Percentiles rank a stretch among this genome's conserved stretches.
Evolutionary conservation across 2,329 filamentous ascomycete species (phyloP).

Genomic region (Cordyceps farinosa): DNA sequence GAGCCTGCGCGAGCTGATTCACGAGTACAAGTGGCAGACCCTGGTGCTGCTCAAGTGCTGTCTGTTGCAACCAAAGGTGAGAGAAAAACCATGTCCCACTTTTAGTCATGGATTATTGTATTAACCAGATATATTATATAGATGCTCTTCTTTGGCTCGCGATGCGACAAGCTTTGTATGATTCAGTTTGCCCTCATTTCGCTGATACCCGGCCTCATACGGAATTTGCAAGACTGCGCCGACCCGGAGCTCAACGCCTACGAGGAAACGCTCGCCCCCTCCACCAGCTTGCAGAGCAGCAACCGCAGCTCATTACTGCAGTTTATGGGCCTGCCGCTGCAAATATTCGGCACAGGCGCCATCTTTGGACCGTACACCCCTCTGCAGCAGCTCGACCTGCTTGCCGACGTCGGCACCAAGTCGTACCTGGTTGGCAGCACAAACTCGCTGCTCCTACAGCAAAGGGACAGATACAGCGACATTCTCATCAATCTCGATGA

Average conservation of each 20-base stretch:
- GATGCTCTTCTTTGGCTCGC: conserved; percentile 99
- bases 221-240: conserved; percentile 89
- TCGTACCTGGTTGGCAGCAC: conserved; percentile 97
- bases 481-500: conserved; percentile 96
- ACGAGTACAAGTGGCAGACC: conserved; percentile 93
- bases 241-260: conserved; percentile 88
- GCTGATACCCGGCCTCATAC: conserved; percentile 86
- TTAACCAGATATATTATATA: conserved; percentile 35
- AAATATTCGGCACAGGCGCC: conserved; percentile 94
- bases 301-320: conserved; percentile 84
- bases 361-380: conserved; percentile 97
- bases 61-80: conserved; percentile 88
- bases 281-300: conserved; percentile 85
- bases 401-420: conserved; percentile 91
- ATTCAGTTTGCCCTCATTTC: conserved; percentile 97
- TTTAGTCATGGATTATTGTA: background rate
- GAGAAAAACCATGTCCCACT: conserved; percentile 17
- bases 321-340: conserved; percentile 92
- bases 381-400: conserved; percentile 87
- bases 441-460: conserved; percentile 88
- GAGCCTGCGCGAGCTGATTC: conserved; percentile 85
- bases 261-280: conserved; percentile 68
- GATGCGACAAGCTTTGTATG: conserved; percentile 94
- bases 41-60: conserved; percentile 91
- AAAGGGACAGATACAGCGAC: conserved; percentile 93